Base-by-base conservation (phyloP, 1,284 basidiomycete genomes). In the Megacollybia platyphylla region DNA sequence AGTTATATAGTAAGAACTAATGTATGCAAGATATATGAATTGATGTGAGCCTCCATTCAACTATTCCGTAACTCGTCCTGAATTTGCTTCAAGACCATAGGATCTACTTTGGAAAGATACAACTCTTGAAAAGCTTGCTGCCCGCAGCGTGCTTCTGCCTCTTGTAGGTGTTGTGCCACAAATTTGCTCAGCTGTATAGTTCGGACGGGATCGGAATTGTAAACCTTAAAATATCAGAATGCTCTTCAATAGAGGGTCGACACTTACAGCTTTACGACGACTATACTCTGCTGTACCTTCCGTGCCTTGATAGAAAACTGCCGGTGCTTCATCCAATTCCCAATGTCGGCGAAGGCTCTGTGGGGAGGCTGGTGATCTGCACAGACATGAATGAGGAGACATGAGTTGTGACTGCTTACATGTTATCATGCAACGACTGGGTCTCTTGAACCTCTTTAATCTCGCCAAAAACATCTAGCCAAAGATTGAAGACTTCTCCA, bases 401-500 rank as follows among this genome's bases (percentile, higher is more conserved):
- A 4, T 20, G 13, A 15, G 18, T 37, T 8, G 13, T 15, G 10
- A 17, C 20, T 18, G 18, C n/a, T 37, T n/a, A 18, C 11, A 17
- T 11, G 13, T 37, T n/a, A 34, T 11, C 11, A 5, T 24, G 20
- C 20, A 24, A 24, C 20, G 5, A 24, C 44, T 45, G 26, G 64
- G 64, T 45, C 65, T 64, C 55, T 44, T 71, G 62, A 1, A 77
- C 76, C 57, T 91, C 87, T 54, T 79, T 85, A 43, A 91, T 68
- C 57, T 93, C 90, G 8, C 82, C 85, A 36, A 93, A 82, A 4
- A 92, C 88, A 52, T 93, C 90, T 39, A 89, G 65, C 86, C 89
- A 93, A 35, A 93, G 65, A 55, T 91, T 91, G 61, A 88, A 87
- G 48, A 87, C 75, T 52, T 89, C 87, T 4, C 69, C 71, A 9